Percentiles rank a stretch among this genome's conserved stretches.
phyloP scores from a whole-genome alignment of 768 basidiomycete species.

The Pisolithus sp. region DNA sequence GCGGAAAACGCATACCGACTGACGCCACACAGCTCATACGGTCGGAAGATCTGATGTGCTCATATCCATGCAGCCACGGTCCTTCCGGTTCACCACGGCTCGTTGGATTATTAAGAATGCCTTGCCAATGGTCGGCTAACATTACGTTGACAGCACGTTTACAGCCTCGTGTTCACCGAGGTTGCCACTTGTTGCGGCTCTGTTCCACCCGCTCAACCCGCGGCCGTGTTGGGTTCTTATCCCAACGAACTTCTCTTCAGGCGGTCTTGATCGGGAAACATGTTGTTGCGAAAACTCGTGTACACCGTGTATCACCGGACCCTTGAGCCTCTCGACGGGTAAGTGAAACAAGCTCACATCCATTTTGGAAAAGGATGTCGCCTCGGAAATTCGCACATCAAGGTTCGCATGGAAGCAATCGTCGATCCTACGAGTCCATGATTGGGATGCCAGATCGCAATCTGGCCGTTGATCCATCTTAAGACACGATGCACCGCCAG shows the following conservation, averaged over 20 bases:
- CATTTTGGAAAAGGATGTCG: neutral
- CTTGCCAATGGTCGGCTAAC: constrained; percentile 9
- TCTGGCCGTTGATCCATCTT: constrained; percentile 8
- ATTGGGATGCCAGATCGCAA: constrained; percentile 14
- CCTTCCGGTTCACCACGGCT: neutral
- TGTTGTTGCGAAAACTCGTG: constrained; percentile 4
- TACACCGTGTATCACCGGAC: neutral
- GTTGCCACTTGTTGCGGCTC: constrained; percentile 9
- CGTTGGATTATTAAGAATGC: neutral
- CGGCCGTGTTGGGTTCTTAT: neutral
- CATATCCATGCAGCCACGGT: neutral
- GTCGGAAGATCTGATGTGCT: no score
- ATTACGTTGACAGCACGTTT: constrained; percentile 12
- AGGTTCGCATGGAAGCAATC: constrained; percentile 10
- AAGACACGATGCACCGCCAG: neutral
- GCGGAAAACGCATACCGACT: no score
- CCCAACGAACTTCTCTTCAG: neutral
- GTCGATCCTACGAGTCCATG: constrained; percentile 17
- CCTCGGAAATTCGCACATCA: neutral
- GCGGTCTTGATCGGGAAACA: neutral
- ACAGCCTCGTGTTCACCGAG: constrained; percentile 18
- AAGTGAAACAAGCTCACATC: constrained; percentile 5
- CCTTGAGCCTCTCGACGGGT: neutral
- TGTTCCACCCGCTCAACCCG: neutral
- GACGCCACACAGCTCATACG: no score